Evolutionary conservation across 208 protist species (phyloP).

Genomic region (Balamuthia mandrillaris): DNA sequence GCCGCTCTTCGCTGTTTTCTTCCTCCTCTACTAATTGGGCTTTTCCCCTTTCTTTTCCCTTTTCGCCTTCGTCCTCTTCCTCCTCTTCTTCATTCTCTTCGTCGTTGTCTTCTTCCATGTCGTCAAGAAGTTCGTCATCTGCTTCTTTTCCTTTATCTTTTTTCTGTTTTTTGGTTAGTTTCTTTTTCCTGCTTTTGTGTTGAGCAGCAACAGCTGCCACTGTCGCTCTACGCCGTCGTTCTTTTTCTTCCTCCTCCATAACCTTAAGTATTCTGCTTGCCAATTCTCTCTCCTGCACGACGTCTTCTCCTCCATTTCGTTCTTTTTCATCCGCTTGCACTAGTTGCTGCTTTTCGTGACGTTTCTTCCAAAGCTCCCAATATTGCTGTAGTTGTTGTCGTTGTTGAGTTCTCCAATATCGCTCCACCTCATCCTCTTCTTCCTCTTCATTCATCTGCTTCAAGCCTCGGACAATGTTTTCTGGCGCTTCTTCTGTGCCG

Average conservation of each 20-base stretch:
- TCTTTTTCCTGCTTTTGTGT: background rate
- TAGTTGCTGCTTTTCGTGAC: too few relatives aligned
- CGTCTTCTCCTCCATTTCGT: too few relatives aligned
- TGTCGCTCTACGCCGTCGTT: background rate
- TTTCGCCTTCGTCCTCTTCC: background rate
- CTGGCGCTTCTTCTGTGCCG: too few relatives aligned
- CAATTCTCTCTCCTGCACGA: background rate
- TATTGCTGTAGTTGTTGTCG: too few relatives aligned
- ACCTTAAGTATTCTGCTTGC: background rate
- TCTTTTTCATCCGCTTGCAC: too few relatives aligned
- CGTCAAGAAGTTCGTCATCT: background rate
- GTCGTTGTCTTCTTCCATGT: background rate
- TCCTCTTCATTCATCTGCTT: too few relatives aligned
- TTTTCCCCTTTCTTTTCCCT: background rate
- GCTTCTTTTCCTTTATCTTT: background rate
- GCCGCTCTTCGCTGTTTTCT: background rate
- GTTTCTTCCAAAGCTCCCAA: too few relatives aligned
- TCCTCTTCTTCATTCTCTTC: background rate
- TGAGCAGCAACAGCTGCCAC: background rate
- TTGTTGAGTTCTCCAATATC: too few relatives aligned
- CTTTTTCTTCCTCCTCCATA: background rate
- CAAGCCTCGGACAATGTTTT: too few relatives aligned
- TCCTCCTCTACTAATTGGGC: too few relatives aligned
- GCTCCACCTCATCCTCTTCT: too few relatives aligned
- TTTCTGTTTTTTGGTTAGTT: too few relatives aligned